Evolutionary conservation across 1,284 basidiomycete genomes (phyloP).

Genomic region (Mycosarcoma maydis): DNA sequence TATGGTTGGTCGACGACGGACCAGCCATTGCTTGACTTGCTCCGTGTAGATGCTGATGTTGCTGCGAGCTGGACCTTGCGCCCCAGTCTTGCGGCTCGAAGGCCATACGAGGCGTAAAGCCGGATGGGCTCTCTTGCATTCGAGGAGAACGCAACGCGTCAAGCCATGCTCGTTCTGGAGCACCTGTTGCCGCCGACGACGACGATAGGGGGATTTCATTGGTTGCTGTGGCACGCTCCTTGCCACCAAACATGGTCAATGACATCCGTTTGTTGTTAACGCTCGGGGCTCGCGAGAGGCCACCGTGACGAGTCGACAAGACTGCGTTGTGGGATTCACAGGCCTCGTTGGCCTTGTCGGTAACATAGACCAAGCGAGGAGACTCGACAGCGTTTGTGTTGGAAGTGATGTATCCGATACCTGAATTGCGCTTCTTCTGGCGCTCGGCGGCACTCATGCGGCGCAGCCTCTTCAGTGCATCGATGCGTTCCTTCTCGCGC

Average conservation of each 20-base stretch:
- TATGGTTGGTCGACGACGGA: conserved; percentile 16
- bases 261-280: conserved; percentile 33
- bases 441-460: conserved; percentile 43
- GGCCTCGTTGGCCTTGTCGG: conserved; percentile 6
- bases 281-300: conserved; percentile 20
- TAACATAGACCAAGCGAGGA: conserved; percentile 16
- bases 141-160: conserved; percentile 46
- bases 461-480: conserved; percentile 38
- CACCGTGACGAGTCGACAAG: conserved; percentile 8
- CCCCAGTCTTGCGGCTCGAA: conserved; percentile 43
- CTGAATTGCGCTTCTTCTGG: conserved; percentile 41
- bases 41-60: conserved; percentile 2
- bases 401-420: conserved; percentile 44
- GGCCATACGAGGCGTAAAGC: conserved; percentile 46
- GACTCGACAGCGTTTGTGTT: conserved; percentile 5
- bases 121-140: conserved; percentile 43
- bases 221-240: conserved; percentile 21
- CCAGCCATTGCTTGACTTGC: not conserved
- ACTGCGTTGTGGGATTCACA: conserved; percentile 4
- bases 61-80: conserved; percentile 1
- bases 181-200: conserved; percentile 3
- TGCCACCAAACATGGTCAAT: conserved; percentile 38
- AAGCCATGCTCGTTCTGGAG: conserved; percentile 28
- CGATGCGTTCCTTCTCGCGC: conserved; percentile 36
- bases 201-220: not conserved